Conservation (phyloP, 768 basidiomycete genomes). For the Clathrus columnatus region DNA sequence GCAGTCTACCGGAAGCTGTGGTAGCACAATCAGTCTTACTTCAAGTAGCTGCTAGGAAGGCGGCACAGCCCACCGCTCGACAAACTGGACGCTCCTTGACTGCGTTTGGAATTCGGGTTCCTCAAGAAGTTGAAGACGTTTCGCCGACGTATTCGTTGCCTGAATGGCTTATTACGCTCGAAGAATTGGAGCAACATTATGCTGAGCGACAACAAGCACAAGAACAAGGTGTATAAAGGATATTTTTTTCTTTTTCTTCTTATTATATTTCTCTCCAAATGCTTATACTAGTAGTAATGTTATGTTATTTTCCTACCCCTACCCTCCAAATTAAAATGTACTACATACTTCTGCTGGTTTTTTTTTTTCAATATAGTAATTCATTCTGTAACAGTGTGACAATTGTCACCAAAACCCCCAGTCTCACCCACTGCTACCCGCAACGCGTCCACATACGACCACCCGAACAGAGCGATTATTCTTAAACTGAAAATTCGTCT, state of each 20-base stretch:
- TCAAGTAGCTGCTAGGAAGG: constrained; percentile 40
- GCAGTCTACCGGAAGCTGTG: constrained; percentile 18
- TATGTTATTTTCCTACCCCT: background rate
- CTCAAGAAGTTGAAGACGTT: constrained; percentile 35
- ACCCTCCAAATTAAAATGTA: background rate
- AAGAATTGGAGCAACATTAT: background rate
- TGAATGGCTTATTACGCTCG: constrained; percentile 31
- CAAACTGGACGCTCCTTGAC: constrained; percentile 44
- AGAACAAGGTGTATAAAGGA: background rate
- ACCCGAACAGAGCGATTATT: background rate
- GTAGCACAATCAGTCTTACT: constrained; percentile 16
- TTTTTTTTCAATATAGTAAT: background rate
- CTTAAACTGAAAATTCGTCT: background rate
- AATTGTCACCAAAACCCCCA: background rate
- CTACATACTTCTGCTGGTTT: background rate
- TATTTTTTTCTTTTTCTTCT: background rate
- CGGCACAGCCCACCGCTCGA: constrained; percentile 33
- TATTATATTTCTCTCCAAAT: background rate
- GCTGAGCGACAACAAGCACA: background rate
- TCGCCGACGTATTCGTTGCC: constrained; percentile 50
- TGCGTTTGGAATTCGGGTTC: constrained; percentile 56
- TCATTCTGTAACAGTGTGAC: constrained; percentile 1
- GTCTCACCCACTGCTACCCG: constrained; percentile 10
- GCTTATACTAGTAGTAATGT: background rate
- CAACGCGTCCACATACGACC: constrained; percentile 10